These are phyloP conservation scores for Trametes elegans DNA, from an alignment of 768 basidiomycete genomes.

Conservation along the genomic window DNA sequence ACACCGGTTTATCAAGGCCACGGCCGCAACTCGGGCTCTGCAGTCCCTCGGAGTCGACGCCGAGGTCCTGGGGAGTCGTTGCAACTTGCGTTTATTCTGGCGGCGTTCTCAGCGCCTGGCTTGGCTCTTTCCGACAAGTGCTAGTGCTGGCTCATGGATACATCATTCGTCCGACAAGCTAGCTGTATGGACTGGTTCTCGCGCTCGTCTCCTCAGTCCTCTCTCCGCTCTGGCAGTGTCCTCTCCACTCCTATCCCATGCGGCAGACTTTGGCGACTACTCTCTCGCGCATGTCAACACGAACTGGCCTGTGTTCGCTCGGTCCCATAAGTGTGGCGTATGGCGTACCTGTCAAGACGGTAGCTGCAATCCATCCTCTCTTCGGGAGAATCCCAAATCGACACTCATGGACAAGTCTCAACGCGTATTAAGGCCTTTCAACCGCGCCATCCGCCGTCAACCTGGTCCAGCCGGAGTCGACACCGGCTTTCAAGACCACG, in stretches of 20 bases:
- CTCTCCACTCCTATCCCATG: not conserved
- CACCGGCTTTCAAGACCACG: slow-evolving; percentile 2
- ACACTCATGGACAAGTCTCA: too few relatives aligned
- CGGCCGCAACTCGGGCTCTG: not conserved
- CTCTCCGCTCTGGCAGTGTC: not conserved
- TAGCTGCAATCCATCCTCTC: too few relatives aligned
- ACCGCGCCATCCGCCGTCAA: too few relatives aligned
- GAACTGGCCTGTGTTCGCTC: too few relatives aligned
- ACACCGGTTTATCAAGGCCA: not conserved
- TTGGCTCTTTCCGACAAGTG: not conserved
- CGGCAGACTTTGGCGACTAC: not conserved
- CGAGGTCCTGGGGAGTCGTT: not conserved
- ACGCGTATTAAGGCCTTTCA: too few relatives aligned
- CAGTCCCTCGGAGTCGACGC: not conserved
- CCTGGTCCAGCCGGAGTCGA: not conserved
- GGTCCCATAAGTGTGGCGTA: too few relatives aligned
- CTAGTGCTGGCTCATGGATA: not conserved
- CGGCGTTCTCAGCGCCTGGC: not conserved
- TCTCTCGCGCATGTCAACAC: too few relatives aligned
- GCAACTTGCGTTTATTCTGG: too few relatives aligned
- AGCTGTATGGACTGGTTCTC: too few relatives aligned
- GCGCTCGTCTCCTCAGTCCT: too few relatives aligned
- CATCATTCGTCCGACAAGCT: not conserved
- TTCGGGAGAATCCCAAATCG: too few relatives aligned
- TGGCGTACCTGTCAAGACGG: too few relatives aligned